phyloP scores from a whole-genome alignment of 768 basidiomycete genomes.

The Tylopilus cervinicoccineus region DNA sequence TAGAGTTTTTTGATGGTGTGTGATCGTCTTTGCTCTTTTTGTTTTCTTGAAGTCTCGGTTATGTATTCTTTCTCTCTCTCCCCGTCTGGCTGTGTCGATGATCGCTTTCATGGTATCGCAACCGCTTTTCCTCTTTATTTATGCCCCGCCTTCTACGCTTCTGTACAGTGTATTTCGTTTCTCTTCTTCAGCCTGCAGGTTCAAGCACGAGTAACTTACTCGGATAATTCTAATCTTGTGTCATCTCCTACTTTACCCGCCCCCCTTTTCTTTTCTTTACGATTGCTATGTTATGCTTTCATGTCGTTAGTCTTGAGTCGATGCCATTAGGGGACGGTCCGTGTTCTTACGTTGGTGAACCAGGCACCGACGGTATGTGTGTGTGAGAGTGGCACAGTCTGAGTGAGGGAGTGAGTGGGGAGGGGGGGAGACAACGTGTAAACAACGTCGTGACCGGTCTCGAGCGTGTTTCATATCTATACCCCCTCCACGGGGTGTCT shows the following conservation, averaged over 20 bases:
- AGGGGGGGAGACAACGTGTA: too few species aligned
- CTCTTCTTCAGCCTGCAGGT: slow-evolving; percentile 21
- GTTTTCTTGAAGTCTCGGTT: background rate
- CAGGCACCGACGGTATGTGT: too few species aligned
- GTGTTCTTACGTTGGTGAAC: background rate
- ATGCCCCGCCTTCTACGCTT: slow-evolving; percentile 8
- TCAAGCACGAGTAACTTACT: slow-evolving; percentile 31
- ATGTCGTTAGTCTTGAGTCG: background rate
- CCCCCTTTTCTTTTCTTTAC: background rate
- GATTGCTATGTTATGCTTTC: slow-evolving; percentile 16
- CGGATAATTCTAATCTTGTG: slow-evolving; percentile 28
- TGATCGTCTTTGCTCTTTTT: background rate
- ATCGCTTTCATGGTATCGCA: slow-evolving; percentile 9
- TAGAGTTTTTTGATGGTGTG: slow-evolving; percentile 24
- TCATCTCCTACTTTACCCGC: background rate
- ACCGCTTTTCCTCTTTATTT: background rate
- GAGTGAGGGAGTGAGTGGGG: too few species aligned
- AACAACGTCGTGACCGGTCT: too few species aligned
- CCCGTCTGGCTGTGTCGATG: background rate
- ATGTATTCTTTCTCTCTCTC: background rate
- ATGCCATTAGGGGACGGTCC: background rate
- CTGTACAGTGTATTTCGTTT: slow-evolving; percentile 24
- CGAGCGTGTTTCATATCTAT: too few species aligned
- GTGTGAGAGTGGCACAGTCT: too few species aligned
- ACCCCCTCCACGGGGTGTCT: too few species aligned